These are phyloP conservation scores for Chalaropsis thielavioides DNA, from an alignment of 2,329 filamentous ascomycete species.

Conservation along the genomic window DNA sequence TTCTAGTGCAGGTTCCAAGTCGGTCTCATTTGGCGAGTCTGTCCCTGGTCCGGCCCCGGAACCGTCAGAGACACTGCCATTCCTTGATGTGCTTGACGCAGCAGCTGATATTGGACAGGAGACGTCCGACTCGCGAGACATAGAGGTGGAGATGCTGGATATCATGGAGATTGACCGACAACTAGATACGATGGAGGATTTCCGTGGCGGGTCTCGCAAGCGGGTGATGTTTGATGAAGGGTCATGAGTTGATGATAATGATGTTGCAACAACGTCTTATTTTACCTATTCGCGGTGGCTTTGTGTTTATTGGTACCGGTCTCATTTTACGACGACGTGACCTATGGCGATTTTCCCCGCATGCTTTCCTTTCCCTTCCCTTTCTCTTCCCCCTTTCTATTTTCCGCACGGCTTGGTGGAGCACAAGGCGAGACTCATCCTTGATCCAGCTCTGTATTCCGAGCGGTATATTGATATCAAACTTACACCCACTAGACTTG, in stretches of 20 bases:
- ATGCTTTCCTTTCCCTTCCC: slow-evolving; percentile 20
- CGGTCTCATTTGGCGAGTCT: slow-evolving; percentile 19
- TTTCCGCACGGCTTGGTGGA: slow-evolving; percentile 59
- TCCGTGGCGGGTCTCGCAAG: slow-evolving; percentile 34
- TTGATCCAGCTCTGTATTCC: slow-evolving; percentile 57
- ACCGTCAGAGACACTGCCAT: slow-evolving; percentile 21
- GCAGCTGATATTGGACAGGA: slow-evolving; percentile 40
- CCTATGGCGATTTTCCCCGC: background rate
- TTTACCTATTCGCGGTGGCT: background rate
- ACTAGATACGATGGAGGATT: slow-evolving; percentile 40
- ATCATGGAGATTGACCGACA: slow-evolving; percentile 52
- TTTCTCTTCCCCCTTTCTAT: slow-evolving; percentile 5
- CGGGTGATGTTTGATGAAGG: slow-evolving; percentile 37
- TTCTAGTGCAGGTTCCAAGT: slow-evolving; percentile 19
- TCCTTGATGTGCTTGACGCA: slow-evolving; percentile 36
- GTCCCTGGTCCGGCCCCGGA: slow-evolving; percentile 27
- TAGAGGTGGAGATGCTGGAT: slow-evolving; percentile 48
- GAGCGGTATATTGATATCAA: slow-evolving; percentile 47
- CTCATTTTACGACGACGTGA: background rate
- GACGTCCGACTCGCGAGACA: slow-evolving; percentile 29
- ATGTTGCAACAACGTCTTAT: slow-evolving; percentile 9
- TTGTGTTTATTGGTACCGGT: slow-evolving; percentile 1
- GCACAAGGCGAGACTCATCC: slow-evolving; percentile 61
- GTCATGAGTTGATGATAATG: slow-evolving; percentile 19
- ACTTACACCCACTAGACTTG: slow-evolving; percentile 7